Percentiles rank a stretch among this genome's conserved stretches.
Evolutionary conservation across 2,329 filamentous ascomycete species (phyloP).

Genomic region (Grosmannia huntii): DNA sequence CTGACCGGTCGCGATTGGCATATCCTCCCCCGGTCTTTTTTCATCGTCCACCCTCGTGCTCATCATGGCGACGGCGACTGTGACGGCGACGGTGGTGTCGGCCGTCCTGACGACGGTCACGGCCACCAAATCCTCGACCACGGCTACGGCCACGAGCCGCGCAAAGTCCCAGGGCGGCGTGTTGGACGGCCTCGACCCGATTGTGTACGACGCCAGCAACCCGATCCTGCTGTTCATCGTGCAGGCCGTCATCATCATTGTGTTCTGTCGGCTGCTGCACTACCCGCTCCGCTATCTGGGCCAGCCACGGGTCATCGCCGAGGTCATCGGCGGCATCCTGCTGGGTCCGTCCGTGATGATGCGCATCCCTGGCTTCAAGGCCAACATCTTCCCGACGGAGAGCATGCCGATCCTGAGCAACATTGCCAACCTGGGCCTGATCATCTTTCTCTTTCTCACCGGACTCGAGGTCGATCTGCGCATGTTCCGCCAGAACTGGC

Average conservation of each 20-base stretch:
- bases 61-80: constrained; percentile 14
- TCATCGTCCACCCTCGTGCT: neutral
- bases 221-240: constrained; percentile 60
- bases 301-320: constrained; percentile 58
- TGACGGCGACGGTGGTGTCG: constrained; percentile 9
- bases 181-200: constrained; percentile 51
- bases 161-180: constrained; percentile 33
- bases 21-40: neutral
- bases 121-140: neutral
- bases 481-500: constrained; percentile 69
- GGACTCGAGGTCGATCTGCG: constrained; percentile 77
- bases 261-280: constrained; percentile 60
- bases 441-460: constrained; percentile 79
- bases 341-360: constrained; percentile 83
- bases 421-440: constrained; percentile 70
- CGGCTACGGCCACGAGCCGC: constrained; percentile 5
- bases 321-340: constrained; percentile 67
- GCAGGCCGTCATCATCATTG: constrained; percentile 53
- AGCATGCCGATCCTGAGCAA: constrained; percentile 66
- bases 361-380: constrained; percentile 65
- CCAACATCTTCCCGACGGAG: constrained; percentile 60
- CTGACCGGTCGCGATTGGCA: neutral
- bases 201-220: constrained; percentile 47
- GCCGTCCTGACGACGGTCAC: constrained; percentile 7
- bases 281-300: constrained; percentile 57